phyloP scores from a whole-genome alignment of 148 eudicot species.

The Dianthus caryophyllus region DNA sequence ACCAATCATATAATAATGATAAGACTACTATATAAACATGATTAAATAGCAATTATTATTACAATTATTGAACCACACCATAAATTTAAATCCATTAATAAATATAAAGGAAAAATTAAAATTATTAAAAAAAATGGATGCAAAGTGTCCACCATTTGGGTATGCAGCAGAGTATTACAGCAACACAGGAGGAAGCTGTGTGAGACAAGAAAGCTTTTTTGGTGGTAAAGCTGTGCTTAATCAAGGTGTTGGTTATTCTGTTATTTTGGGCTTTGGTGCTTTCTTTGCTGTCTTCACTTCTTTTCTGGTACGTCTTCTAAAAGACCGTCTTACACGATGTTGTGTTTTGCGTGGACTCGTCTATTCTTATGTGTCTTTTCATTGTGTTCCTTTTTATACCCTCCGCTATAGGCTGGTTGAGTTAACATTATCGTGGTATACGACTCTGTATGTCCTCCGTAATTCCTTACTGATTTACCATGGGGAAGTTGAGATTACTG shows the following conservation, averaged over 20 bases:
- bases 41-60: neutral
- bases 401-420: too few species aligned
- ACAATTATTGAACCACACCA: neutral
- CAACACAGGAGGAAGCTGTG: constrained; percentile 38
- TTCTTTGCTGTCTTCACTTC: constrained; percentile 85
- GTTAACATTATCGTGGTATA: too few species aligned
- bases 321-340: too few species aligned
- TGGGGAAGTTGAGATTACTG: too few species aligned
- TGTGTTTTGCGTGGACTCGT: too few species aligned
- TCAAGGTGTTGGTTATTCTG: constrained; percentile 82
- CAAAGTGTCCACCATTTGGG: constrained; percentile 26
- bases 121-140: constrained; percentile 16
- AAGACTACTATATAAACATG: neutral
- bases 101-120: too few species aligned
- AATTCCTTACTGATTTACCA: neutral
- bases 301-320: constrained; percentile 32
- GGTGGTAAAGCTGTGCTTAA: constrained; percentile 63
- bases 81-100: neutral
- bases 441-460: neutral
- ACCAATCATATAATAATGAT: constrained; percentile 17
- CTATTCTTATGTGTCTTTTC: too few species aligned
- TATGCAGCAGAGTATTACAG: constrained; percentile 24
- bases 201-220: constrained; percentile 67
- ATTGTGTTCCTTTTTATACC: too few species aligned
- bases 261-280: constrained; percentile 85